Conservation (phyloP, 441 rosid species). For the Syzygium malaccense region DNA sequence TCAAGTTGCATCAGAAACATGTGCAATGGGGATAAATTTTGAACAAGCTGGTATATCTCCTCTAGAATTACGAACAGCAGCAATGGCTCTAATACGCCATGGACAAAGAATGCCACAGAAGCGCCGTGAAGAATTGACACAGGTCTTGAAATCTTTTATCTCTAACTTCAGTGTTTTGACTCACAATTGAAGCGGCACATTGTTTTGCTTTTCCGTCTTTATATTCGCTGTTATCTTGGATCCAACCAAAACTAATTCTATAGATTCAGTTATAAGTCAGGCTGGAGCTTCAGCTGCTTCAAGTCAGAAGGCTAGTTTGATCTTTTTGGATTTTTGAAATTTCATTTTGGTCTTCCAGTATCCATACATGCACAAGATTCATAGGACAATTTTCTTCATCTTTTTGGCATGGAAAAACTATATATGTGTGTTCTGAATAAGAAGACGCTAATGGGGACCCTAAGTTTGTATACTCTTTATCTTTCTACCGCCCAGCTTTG, state of each 20-base stretch:
- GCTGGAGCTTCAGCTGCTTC: not conserved
- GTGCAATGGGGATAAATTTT: conserved; percentile 27
- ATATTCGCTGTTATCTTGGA: not conserved
- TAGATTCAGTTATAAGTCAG: not conserved
- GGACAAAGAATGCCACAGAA: conserved; percentile 71
- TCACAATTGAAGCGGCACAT: not conserved
- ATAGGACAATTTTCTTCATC: not conserved
- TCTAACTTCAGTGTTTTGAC: not conserved
- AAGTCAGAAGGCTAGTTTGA: not conserved
- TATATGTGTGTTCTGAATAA: not conserved
- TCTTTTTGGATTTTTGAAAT: not conserved
- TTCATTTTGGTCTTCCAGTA: not conserved
- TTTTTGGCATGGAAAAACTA: not conserved
- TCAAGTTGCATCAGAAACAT: conserved; percentile 19
- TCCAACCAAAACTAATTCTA: not conserved
- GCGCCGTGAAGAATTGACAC: conserved; percentile 67
- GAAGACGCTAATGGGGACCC: not conserved
- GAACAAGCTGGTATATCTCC: conserved; percentile 85
- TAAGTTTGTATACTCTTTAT: not conserved
- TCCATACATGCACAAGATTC: not conserved
- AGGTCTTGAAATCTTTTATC: conserved; percentile 28
- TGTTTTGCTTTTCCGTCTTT: not conserved
- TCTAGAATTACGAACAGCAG: conserved; percentile 77
- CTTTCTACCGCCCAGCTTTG: not conserved
- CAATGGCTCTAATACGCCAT: conserved; percentile 91